Percentiles rank a stretch among this genome's conserved stretches.
Evolutionary conservation across 2,329 filamentous ascomycete genomes (phyloP).

Genomic region (Venturia asperata): DNA sequence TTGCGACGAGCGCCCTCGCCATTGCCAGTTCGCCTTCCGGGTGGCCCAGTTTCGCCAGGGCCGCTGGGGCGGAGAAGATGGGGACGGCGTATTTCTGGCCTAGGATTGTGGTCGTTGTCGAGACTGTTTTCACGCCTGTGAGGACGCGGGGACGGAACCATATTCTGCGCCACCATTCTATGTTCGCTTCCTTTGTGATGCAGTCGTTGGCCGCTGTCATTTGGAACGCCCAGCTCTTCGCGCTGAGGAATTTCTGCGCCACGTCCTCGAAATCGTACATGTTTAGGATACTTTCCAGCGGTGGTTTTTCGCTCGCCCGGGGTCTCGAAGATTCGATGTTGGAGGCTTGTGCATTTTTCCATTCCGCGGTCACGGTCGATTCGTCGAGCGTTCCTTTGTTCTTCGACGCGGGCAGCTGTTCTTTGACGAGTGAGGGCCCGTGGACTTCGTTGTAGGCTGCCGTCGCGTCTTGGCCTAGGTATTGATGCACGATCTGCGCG

Average conservation of each 20-base stretch:
- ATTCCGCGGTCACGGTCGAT: slow-evolving; percentile 17
- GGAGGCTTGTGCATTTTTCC: slow-evolving; percentile 12
- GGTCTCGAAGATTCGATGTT: slow-evolving; percentile 15
- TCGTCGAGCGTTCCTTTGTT: slow-evolving; percentile 14
- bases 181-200: slow-evolving; percentile 40
- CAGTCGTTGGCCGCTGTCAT: slow-evolving; percentile 46
- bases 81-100: slow-evolving; percentile 30
- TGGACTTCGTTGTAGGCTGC: slow-evolving; percentile 20
- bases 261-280: slow-evolving; percentile 41
- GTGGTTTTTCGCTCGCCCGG: slow-evolving; percentile 32
- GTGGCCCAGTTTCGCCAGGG: slow-evolving; percentile 33
- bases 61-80: slow-evolving; percentile 33
- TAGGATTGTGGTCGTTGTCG: slow-evolving; percentile 30
- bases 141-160: slow-evolving; percentile 43
- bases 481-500: slow-evolving; percentile 15
- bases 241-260: slow-evolving; percentile 31
- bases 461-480: slow-evolving; percentile 18
- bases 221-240: slow-evolving; percentile 42
- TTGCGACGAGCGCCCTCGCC: slow-evolving; percentile 26
- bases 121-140: slow-evolving; percentile 34
- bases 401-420: slow-evolving; percentile 15
- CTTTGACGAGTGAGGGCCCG: slow-evolving; percentile 14
- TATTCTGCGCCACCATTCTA: slow-evolving; percentile 38
- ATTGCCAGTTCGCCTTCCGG: slow-evolving; percentile 35
- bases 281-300: slow-evolving; percentile 41